Evolutionary conservation across 1,139 yeast genomes (phyloP), one percentile per base, ranked within the genome.

Genomic region (Suzukiozyma palmioleophila): DNA sequence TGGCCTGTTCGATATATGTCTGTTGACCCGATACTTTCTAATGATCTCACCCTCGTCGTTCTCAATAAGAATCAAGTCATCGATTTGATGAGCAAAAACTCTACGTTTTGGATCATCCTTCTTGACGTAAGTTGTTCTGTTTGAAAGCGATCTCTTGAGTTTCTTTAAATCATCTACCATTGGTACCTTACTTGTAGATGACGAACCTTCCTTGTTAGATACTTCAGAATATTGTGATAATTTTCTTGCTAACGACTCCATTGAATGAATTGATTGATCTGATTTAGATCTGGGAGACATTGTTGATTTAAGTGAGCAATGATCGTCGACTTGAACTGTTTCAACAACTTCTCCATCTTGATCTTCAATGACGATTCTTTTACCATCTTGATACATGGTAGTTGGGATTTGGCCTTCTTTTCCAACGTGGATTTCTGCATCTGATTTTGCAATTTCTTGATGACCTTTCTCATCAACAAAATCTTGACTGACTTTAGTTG

Each of bases 31-130:
- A 62, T 89, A 92, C 42, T 96, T 73, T 53, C 96, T 78, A 35
- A 92, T 69, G 42, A 92, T 79, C 51, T 92, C 97, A 48, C 98
- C 98, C 28, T 89, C 96, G 35, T 78, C 88, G 54, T 89, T 86
- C 59, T 92, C 98, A 46, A 92, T 83, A 44, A 89, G 73, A 42
- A 92, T 77, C 46, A 81, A 71, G 54, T 88, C 79, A 54, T 83
- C 95, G 37, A 70, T 56, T 55, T 69, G 74, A 52, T 70, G 73
- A 7, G 75, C 76, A 53, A 46, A 70, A 9, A 67, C 69, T 47
- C 64, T 67, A 22, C 63, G 56, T 36, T 57, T 65, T 18, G 50
- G 52, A 8, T 66, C 62, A 43, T 61, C 69, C 35, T 49, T 51
- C 46, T 61, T 67, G 32, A 52, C 60, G 43, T 56, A 61, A 12